Conservation (phyloP, 2,329 filamentous ascomycete species). For the Cercospora sp. region DNA sequence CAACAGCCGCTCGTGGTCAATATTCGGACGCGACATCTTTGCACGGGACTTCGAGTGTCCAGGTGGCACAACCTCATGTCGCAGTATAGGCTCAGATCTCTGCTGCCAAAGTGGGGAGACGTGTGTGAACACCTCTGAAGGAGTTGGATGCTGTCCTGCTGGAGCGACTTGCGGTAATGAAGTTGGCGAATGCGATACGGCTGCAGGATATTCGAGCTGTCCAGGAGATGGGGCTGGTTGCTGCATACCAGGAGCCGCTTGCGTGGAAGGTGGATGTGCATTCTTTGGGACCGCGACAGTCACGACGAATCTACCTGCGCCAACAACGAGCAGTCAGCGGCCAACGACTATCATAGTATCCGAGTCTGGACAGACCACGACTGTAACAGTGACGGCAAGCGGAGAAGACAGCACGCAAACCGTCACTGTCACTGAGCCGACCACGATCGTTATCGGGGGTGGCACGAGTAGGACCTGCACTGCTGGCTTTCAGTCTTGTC, state of each 20-base stretch:
- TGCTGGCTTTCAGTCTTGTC: constrained; percentile 49
- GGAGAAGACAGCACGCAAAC: constrained; percentile 33
- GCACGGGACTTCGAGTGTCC: constrained; percentile 67
- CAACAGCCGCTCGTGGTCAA: constrained; percentile 17
- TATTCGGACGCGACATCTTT: constrained; percentile 40
- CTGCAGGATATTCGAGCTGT: constrained; percentile 63
- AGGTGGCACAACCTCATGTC: constrained; percentile 63
- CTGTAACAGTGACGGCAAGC: constrained; percentile 32
- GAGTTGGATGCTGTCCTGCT: constrained; percentile 72
- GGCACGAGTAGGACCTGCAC: constrained; percentile 38
- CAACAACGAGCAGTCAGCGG: constrained; percentile 16
- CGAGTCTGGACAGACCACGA: constrained; percentile 30
- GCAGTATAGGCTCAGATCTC: constrained; percentile 65
- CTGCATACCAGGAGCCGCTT: constrained; percentile 70
- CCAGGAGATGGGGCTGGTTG: constrained; percentile 67
- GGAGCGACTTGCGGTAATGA: constrained; percentile 64
- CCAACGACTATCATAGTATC: constrained; percentile 25
- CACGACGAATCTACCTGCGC: constrained; percentile 22
- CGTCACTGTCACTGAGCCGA: constrained; percentile 30
- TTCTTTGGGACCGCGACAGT: constrained; percentile 36
- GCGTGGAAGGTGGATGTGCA: constrained; percentile 69
- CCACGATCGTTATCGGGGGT: constrained; percentile 35
- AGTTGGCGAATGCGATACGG: constrained; percentile 60
- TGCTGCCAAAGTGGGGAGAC: constrained; percentile 68
- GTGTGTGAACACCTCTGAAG: constrained; percentile 63